Conservation (phyloP, 2,329 filamentous ascomycete genomes). For the Neofusicoccum parvum region DNA sequence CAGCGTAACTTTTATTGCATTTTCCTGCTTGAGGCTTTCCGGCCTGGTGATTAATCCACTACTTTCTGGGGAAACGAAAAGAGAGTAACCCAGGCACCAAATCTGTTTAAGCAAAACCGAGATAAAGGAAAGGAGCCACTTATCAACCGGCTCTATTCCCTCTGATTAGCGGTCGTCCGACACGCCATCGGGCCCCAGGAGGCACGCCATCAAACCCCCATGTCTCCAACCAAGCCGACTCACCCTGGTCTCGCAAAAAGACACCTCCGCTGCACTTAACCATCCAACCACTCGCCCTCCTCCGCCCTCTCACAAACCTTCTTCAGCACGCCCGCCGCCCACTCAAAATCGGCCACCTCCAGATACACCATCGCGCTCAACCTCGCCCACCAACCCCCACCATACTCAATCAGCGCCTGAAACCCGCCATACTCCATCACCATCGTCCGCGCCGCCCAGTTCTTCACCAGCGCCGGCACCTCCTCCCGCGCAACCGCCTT, state of each 20-base stretch:
- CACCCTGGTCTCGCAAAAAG: too few species aligned
- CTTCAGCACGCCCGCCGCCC: constrained; percentile 62
- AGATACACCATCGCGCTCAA: constrained; percentile 83
- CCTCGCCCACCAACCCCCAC: constrained; percentile 67
- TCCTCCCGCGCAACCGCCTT: constrained; percentile 29
- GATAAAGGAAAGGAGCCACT: too few species aligned
- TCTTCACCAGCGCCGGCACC: constrained; percentile 33
- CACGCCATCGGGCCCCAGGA: background rate
- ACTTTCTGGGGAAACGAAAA: too few species aligned
- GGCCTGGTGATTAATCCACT: too few species aligned
- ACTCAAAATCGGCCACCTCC: constrained; percentile 77
- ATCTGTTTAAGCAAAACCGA: too few species aligned
- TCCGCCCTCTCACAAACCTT: constrained; percentile 57
- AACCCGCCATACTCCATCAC: constrained; percentile 71
- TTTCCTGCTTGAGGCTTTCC: too few species aligned
- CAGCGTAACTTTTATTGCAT: too few species aligned
- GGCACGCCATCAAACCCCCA: background rate
- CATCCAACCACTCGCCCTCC: constrained; percentile 43
- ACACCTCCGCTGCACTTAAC: too few species aligned
- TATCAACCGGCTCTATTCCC: too few species aligned
- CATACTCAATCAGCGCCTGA: constrained; percentile 64
- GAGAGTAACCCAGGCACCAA: background rate
- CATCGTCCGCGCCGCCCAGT: constrained; percentile 43
- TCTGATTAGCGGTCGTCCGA: too few species aligned
- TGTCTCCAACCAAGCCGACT: background rate